Evolutionary conservation across 768 basidiomycete species (phyloP).

Genomic region (Terana coerulea): DNA sequence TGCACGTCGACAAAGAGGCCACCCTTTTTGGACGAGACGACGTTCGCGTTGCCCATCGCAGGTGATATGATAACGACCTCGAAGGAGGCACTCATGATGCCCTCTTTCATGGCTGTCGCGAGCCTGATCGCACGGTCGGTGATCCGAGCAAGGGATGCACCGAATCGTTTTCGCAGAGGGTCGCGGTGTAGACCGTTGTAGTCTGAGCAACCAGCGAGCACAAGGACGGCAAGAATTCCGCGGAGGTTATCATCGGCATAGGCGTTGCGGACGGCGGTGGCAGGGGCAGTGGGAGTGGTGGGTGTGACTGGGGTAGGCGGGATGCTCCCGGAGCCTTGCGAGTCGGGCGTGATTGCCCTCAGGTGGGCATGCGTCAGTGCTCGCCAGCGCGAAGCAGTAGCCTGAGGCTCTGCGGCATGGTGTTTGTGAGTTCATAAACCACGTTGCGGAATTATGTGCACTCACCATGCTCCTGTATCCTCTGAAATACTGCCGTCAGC

Average conservation of each 20-base stretch:
- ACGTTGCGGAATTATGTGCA: neutral
- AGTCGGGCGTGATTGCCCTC: conserved; percentile 10
- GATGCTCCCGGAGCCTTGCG: conserved; percentile 2
- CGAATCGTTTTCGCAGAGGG: conserved; percentile 27
- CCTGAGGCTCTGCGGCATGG: conserved; percentile 27
- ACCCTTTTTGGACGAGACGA: neutral
- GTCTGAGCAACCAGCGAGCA: conserved; percentile 28
- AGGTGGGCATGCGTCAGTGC: conserved; percentile 31
- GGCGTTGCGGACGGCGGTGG: conserved; percentile 13
- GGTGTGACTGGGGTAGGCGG: conserved; percentile 20
- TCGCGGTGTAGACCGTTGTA: conserved; percentile 25
- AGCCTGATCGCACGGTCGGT: conserved; percentile 26
- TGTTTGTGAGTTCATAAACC: neutral
- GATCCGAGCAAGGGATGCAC: conserved; percentile 25
- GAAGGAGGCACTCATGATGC: conserved; percentile 31
- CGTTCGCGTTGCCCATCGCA: neutral
- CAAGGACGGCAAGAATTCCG: conserved; percentile 32
- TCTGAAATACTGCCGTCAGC: conserved; percentile 25
- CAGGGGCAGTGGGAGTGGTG: conserved; percentile 19
- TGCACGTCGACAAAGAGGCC: conserved; percentile 3
- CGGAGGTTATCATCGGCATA: conserved; percentile 22
- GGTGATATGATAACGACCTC: conserved; percentile 24
- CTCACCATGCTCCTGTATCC: conserved; percentile 30
- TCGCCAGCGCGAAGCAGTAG: conserved; percentile 34
- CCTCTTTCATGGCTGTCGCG: conserved; percentile 26